Evolutionary conservation across 164 flowering plant genomes (phyloP).

Genomic region (Dillenia turbinata): DNA sequence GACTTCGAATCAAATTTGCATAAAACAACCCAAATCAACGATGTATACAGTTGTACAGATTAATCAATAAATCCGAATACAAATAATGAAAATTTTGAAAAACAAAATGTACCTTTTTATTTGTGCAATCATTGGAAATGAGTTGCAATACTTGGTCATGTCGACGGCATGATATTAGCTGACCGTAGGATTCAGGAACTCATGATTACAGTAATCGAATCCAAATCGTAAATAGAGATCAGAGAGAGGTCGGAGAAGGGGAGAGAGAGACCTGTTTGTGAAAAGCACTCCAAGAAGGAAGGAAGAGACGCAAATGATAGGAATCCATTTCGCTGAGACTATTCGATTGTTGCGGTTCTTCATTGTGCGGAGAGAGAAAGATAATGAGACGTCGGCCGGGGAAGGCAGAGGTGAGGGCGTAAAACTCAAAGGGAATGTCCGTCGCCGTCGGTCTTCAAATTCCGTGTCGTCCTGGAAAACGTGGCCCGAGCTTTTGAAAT

Average conservation of each 20-base stretch:
- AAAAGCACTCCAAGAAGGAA: constrained; percentile 67
- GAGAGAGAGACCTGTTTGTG: constrained; percentile 46
- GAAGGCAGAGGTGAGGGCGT: no score
- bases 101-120: constrained; percentile 27
- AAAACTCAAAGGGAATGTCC: no score
- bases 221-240: neutral
- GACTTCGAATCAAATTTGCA: constrained; percentile 28
- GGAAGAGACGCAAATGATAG: constrained; percentile 50
- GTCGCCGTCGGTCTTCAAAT: no score
- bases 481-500: no score
- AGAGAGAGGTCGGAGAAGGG: neutral
- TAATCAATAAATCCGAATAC: no score
- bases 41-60: no score
- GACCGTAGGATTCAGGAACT: constrained; percentile 42
- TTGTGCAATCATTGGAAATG: constrained; percentile 47
- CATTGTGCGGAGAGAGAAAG: constrained; percentile 13
- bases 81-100: neutral
- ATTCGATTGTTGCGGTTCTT: constrained; percentile 35
- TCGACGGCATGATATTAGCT: constrained; percentile 38
- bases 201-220: constrained; percentile 21
- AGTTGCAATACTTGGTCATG: constrained; percentile 62
- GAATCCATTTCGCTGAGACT: constrained; percentile 58
- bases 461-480: no score
- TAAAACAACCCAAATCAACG: neutral
- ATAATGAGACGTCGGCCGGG: no score